Percentiles rank a stretch among this genome's conserved stretches.
Evolutionary conservation across 2,329 filamentous ascomycete genomes (phyloP).

Genomic region (Knufia petricola): DNA sequence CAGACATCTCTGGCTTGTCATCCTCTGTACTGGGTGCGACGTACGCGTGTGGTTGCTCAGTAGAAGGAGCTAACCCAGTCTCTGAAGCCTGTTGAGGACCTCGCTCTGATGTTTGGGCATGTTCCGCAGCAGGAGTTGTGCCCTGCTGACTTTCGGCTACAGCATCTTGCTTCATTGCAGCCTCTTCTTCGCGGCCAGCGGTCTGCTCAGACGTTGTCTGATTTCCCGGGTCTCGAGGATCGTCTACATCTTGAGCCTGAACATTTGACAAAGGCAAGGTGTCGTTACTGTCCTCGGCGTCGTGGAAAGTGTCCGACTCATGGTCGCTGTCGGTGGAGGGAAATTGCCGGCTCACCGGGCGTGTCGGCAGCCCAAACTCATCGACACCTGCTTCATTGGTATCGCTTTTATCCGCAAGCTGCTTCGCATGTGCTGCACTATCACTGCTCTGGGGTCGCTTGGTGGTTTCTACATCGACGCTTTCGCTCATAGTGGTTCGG

Average conservation of each 20-base stretch:
- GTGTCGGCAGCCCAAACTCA: constrained; percentile 62
- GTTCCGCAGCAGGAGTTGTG: too few relatives aligned
- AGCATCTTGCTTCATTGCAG: too few relatives aligned
- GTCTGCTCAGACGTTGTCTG: background rate
- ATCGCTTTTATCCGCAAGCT: constrained; percentile 22
- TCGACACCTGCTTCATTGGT: constrained; percentile 44
- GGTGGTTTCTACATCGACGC: constrained; percentile 14
- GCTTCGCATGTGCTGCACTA: constrained; percentile 7
- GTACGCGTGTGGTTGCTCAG: too few relatives aligned
- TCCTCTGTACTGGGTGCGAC: background rate
- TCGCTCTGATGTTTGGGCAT: too few relatives aligned
- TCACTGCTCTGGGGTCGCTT: background rate
- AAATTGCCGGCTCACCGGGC: constrained; percentile 18
- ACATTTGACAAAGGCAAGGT: background rate
- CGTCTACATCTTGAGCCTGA: background rate
- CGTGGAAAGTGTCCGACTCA: constrained; percentile 31
- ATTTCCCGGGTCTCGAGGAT: background rate
- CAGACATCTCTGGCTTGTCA: background rate
- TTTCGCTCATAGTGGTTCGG: constrained; percentile 20
- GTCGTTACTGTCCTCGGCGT: constrained; percentile 25
- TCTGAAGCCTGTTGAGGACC: too few relatives aligned
- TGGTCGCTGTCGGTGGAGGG: constrained; percentile 29
- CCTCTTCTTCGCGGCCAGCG: background rate
- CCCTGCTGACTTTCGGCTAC: too few relatives aligned
- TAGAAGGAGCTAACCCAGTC: too few relatives aligned